phyloP scores from a whole-genome alignment of 345 rosid genomes.

The Capsella bursapastoris region DNA sequence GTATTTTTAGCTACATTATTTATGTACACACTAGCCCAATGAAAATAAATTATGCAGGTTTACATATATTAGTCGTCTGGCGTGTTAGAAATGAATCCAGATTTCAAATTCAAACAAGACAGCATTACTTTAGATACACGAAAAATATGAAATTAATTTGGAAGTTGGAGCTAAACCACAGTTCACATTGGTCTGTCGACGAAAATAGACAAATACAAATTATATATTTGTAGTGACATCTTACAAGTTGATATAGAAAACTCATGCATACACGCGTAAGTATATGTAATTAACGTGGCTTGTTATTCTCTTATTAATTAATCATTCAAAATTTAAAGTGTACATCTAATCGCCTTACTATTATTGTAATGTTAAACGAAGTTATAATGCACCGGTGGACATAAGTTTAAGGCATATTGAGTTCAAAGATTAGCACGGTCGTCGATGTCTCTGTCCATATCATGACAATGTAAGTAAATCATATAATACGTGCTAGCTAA shows the following conservation, averaged over 20 bases:
- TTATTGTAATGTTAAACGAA: constrained; percentile 27
- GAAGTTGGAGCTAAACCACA: neutral
- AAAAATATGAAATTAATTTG: neutral
- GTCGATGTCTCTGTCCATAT: constrained; percentile 38
- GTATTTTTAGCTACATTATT: neutral
- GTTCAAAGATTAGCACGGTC: constrained; percentile 32
- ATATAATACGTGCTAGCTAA: constrained; percentile 22
- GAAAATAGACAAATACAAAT: neutral
- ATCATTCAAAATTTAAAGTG: neutral
- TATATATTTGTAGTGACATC: constrained; percentile 5
- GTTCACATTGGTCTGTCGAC: neutral
- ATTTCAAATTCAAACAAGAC: neutral
- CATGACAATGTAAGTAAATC: constrained; percentile 33
- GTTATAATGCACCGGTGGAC: constrained; percentile 29
- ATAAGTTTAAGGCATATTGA: constrained; percentile 25
- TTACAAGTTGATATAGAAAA: neutral
- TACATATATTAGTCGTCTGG: neutral
- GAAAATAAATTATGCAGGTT: neutral
- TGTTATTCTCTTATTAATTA: neutral
- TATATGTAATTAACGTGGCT: constrained; percentile 10
- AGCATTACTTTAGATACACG: neutral
- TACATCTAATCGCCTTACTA: constrained; percentile 5
- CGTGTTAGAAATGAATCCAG: constrained; percentile 12
- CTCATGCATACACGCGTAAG: neutral
- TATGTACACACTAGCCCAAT: constrained; percentile 5